phyloP scores from a whole-genome alignment of 305 asterid species.

The Solanum hybrid region DNA sequence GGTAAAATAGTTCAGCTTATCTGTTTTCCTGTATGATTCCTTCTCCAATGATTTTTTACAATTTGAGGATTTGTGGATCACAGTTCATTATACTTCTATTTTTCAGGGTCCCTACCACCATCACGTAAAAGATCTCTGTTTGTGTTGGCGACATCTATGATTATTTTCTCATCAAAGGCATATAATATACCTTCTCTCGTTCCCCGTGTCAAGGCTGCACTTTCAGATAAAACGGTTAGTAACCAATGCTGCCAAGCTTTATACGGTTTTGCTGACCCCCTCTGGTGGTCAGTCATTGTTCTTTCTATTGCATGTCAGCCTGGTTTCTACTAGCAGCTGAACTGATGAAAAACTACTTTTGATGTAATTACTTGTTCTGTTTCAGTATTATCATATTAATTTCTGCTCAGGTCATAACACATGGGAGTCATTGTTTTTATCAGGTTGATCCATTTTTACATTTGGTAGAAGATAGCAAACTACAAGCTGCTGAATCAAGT shows the following conservation, averaged over 20 bases:
- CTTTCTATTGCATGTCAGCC: slow-evolving; percentile 1
- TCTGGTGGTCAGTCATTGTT: slow-evolving; percentile 3
- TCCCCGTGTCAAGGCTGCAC: slow-evolving; percentile 40
- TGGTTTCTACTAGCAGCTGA: neutral
- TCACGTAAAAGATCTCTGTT: slow-evolving; percentile 92
- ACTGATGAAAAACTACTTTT: neutral
- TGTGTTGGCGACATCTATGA: slow-evolving; percentile 77
- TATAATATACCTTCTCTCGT: slow-evolving; percentile 53
- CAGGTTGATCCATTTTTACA: slow-evolving; percentile 90
- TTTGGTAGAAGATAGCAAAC: slow-evolving; percentile 75
- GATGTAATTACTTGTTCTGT: neutral
- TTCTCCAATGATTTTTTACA: neutral
- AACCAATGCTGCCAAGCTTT: neutral
- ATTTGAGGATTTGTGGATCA: neutral
- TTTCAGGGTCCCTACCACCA: slow-evolving; percentile 70
- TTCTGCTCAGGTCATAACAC: neutral
- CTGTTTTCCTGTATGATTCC: neutral
- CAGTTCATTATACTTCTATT: neutral
- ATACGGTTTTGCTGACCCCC: neutral
- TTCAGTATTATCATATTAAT: neutral
- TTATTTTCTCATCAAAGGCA: slow-evolving; percentile 75
- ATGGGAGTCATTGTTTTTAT: neutral
- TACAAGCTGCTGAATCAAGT: slow-evolving; percentile 49
- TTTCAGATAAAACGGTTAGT: slow-evolving; percentile 53
- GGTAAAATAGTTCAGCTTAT: neutral